phyloP scores from a whole-genome alignment of 2,329 filamentous ascomycete genomes.

The Penicillium sp. region DNA sequence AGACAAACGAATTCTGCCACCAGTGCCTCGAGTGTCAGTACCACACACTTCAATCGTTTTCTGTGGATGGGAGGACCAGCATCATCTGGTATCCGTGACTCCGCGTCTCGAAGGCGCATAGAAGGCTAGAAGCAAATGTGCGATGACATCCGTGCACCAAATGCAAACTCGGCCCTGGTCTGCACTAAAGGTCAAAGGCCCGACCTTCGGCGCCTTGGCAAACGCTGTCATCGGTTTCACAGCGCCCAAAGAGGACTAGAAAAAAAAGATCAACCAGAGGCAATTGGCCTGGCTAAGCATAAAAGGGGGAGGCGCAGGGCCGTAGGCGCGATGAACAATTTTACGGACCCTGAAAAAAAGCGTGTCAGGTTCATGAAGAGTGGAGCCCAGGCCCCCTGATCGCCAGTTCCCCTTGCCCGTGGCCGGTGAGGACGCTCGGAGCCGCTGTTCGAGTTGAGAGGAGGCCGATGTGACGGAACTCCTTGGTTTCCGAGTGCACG shows the following conservation, averaged over 20 bases:
- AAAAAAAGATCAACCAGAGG: background rate
- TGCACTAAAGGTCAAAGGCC: background rate
- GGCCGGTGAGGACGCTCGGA: background rate
- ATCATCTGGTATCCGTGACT: background rate
- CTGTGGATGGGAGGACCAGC: background rate
- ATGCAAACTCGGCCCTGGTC: background rate
- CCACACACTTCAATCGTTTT: background rate
- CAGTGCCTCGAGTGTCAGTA: background rate
- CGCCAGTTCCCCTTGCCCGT: constrained; percentile 11
- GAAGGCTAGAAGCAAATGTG: background rate
- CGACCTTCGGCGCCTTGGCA: constrained; percentile 25
- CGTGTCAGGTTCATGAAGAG: constrained; percentile 7
- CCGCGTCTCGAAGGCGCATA: background rate
- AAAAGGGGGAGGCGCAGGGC: constrained; percentile 9
- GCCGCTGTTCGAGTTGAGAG: background rate
- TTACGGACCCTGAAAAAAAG: constrained; percentile 18
- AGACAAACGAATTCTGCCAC: background rate
- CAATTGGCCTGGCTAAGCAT: background rate
- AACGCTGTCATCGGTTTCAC: constrained; percentile 14
- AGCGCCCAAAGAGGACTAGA: background rate
- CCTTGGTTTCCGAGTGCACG: background rate
- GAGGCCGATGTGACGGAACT: background rate
- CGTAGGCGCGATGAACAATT: background rate
- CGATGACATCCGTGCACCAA: background rate
- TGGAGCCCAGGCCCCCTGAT: constrained; percentile 21